Evolutionary conservation across 768 basidiomycete genomes (phyloP).

Genomic region (Peribolospora baueri): DNA sequence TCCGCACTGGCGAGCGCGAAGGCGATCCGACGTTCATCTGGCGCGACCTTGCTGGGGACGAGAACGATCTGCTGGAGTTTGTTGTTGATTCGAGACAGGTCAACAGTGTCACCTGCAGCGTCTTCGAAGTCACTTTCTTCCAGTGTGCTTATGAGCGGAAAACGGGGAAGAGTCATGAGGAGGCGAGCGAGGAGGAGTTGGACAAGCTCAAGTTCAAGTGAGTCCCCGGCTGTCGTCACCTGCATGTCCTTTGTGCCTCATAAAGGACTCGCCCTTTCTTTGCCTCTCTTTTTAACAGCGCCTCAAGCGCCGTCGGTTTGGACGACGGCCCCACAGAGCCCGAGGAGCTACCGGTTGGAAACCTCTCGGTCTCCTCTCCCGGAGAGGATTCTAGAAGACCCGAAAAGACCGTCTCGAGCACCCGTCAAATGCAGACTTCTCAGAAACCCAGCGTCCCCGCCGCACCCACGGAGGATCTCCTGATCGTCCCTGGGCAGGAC

Average conservation of each 20-base stretch:
- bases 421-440: too few species aligned
- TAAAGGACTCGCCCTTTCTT: too few species aligned
- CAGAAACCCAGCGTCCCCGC: background rate
- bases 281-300: too few species aligned
- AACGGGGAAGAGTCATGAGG: constrained; percentile 46
- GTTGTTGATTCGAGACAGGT: constrained; percentile 42
- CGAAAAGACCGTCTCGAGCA: too few species aligned
- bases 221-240: constrained; percentile 18
- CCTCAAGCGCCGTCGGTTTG: too few species aligned
- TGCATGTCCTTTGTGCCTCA: too few species aligned
- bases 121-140: constrained; percentile 86
- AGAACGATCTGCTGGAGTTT: constrained; percentile 85
- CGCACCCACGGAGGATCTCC: constrained; percentile 15
- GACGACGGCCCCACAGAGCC: too few species aligned
- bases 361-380: too few species aligned
- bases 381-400: too few species aligned
- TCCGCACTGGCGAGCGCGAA: constrained; percentile 46
- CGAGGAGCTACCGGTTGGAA: too few species aligned
- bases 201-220: constrained; percentile 62
- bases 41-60: constrained; percentile 62
- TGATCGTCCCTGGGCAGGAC: constrained; percentile 15
- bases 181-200: constrained; percentile 39
- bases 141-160: constrained; percentile 93
- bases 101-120: constrained; percentile 33
- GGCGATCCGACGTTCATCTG: constrained; percentile 65